These are phyloP conservation scores for Exidia glandulosa DNA, from an alignment of 768 basidiomycete genomes.

Conservation along the genomic window DNA sequence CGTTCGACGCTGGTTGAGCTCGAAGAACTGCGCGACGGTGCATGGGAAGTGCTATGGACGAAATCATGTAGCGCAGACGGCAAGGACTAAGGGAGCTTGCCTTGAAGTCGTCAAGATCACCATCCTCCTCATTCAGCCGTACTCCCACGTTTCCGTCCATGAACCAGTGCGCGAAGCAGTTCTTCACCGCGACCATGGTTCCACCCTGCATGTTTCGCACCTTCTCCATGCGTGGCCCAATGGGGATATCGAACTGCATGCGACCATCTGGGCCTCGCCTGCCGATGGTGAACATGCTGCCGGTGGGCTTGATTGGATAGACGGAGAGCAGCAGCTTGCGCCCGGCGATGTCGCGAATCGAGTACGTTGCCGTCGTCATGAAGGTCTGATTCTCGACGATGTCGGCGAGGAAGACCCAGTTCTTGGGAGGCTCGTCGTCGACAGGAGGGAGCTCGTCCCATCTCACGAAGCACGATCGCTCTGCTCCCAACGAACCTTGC, in stretches of 20 bases:
- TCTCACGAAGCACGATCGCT: background rate
- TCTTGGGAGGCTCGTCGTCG: background rate
- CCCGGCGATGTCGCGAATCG: background rate
- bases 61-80: no score
- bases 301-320: background rate
- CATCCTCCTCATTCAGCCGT: background rate
- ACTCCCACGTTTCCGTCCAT: background rate
- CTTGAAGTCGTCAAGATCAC: background rate
- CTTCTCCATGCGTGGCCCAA: background rate
- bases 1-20: background rate
- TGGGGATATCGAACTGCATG: background rate
- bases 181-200: background rate
- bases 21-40: background rate
- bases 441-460: background rate
- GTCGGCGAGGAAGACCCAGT: background rate
- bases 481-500: background rate
- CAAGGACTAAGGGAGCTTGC: background rate
- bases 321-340: background rate
- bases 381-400: background rate
- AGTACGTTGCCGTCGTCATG: background rate
- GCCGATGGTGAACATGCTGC: background rate
- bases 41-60: background rate
- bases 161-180: background rate
- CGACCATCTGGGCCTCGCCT: background rate
- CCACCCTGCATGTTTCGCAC: background rate